A percentile compares a stretch with the other conserved stretches of the same genome.
phyloP scores from a whole-genome alignment of 345 rosid genomes.

The Sonneratia alba region DNA sequence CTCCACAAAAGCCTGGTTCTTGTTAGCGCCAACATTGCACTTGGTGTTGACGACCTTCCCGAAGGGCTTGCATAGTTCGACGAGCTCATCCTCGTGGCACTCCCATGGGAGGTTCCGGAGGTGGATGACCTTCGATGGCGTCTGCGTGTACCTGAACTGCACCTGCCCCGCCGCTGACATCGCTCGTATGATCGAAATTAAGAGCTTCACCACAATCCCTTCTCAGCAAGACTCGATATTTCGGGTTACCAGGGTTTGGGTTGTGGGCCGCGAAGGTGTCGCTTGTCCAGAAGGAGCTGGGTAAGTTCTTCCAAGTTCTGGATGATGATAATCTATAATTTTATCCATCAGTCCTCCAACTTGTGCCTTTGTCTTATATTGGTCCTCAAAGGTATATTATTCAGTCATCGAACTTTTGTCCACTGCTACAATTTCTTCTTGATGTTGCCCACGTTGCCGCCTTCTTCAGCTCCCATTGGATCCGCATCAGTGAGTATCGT shows the following conservation, averaged over 20 bases:
- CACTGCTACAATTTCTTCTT: not conserved
- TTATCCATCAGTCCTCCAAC: not conserved
- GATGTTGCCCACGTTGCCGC: constrained; percentile 13
- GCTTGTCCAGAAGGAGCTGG: not conserved
- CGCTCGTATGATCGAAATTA: not conserved
- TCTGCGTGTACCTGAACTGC: constrained; percentile 90
- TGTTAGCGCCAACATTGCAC: constrained; percentile 90
- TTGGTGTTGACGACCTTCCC: constrained; percentile 91
- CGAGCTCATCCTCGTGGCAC: constrained; percentile 81
- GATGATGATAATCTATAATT: not conserved
- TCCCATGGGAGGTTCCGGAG: constrained; percentile 95
- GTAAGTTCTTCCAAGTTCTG: not conserved
- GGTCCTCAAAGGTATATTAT: not conserved
- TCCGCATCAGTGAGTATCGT: constrained; percentile 17
- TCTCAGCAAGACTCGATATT: not conserved
- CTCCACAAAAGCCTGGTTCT: constrained; percentile 94
- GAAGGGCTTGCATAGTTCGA: constrained; percentile 88
- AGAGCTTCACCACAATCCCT: not conserved
- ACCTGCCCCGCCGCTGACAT: constrained; percentile 77
- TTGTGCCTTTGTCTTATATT: not conserved
- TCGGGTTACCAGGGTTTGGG: not conserved
- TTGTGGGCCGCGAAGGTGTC: not conserved
- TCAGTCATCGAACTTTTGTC: too few relatives aligned
- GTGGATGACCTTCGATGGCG: constrained; percentile 91
- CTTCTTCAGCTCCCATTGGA: constrained; percentile 13